phyloP scores from a whole-genome alignment of 306 rosid genomes.

The Carpinus viminea region DNA sequence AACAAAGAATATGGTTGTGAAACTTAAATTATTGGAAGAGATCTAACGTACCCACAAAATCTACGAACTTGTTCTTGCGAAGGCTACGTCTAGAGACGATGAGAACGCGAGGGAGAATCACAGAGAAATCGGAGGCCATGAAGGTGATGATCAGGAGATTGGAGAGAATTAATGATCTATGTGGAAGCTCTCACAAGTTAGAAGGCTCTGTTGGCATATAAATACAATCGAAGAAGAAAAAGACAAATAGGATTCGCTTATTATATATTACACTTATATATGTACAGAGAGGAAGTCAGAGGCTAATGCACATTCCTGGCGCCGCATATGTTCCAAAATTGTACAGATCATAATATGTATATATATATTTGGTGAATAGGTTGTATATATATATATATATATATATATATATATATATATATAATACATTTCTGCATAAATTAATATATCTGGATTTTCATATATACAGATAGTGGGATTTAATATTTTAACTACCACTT shows the following conservation, averaged over 20 bases:
- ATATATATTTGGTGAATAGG: too few species aligned
- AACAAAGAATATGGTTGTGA: neutral
- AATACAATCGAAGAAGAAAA: neutral
- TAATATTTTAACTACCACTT: too few species aligned
- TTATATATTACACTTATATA: too few species aligned
- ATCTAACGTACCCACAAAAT: constrained; percentile 69
- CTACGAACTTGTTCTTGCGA: constrained; percentile 96
- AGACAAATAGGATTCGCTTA: neutral
- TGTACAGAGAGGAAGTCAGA: neutral
- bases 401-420: too few species aligned
- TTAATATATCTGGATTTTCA: too few species aligned
- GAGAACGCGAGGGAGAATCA: constrained; percentile 87
- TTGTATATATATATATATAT: too few species aligned
- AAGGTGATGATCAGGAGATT: neutral
- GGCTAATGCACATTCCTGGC: neutral
- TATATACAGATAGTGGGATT: too few species aligned
- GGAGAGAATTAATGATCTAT: neutral
- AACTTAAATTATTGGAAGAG: neutral
- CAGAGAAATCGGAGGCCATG: constrained; percentile 76
- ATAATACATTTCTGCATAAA: too few species aligned
- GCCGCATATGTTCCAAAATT: constrained; percentile 25
- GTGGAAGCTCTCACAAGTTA: neutral
- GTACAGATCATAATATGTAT: neutral
- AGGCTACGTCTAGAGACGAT: constrained; percentile 87
- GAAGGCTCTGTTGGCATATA: neutral